phyloP scores from a whole-genome alignment of 257 asterid genomes.

The Hygrophila difformis region DNA sequence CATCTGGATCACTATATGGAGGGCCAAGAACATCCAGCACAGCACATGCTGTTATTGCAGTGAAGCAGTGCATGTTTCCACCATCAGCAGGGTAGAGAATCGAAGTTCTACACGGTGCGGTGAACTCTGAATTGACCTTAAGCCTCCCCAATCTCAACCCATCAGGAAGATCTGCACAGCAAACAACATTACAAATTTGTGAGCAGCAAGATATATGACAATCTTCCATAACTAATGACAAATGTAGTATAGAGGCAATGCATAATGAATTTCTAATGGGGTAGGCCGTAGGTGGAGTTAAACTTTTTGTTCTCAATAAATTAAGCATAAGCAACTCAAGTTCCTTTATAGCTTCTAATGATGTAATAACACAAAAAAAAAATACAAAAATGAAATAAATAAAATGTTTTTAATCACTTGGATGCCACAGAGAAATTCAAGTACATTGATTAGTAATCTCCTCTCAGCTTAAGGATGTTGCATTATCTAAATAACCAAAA shows the following conservation, averaged over 20 bases:
- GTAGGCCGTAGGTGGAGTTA: too few relatives aligned
- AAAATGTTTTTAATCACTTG: too few relatives aligned
- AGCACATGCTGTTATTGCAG: constrained; percentile 76
- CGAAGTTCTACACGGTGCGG: constrained; percentile 52
- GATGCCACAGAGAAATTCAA: too few relatives aligned
- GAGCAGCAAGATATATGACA: background rate
- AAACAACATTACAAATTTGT: constrained; percentile 2
- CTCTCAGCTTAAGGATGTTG: too few relatives aligned
- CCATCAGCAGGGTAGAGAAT: constrained; percentile 77
- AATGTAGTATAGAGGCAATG: too few relatives aligned
- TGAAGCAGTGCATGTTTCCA: constrained; percentile 83
- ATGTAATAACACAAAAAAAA: too few relatives aligned
- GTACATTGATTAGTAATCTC: too few relatives aligned
- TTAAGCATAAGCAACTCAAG: too few relatives aligned
- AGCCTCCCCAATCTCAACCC: constrained; percentile 50
- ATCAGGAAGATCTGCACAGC: constrained; percentile 18
- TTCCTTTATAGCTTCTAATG: too few relatives aligned
- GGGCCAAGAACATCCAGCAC: constrained; percentile 92
- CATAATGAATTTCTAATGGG: too few relatives aligned
- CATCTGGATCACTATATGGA: constrained; percentile 73
- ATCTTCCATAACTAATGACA: background rate
- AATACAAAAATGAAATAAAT: too few relatives aligned
- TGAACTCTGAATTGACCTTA: constrained; percentile 56
- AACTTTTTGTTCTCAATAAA: too few relatives aligned
- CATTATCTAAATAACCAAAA: background rate